Base-by-base conservation (phyloP, 1,284 basidiomycete genomes). In the Paramarasmius palmivorus region DNA sequence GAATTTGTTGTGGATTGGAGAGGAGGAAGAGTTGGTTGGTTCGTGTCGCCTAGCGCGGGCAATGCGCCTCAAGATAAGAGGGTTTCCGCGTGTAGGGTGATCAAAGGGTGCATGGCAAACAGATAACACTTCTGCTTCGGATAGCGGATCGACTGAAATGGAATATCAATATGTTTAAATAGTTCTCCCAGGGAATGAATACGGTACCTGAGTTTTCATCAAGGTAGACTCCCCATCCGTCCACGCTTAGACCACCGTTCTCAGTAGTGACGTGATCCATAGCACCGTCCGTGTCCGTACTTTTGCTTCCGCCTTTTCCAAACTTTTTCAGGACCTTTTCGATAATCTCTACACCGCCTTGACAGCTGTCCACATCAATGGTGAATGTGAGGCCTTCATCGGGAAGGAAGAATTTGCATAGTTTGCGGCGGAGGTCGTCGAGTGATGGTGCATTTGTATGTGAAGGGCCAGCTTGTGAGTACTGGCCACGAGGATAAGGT, bases 281-380 rank as follows among this genome's bases (percentile, higher is more conserved):
- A 50, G 68, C 67, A 34, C 74, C 74, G 39, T 79, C 78, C 2
- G 77, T 76, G 4, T 79, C 78, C 37, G 78, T 72, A 55, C 68
- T 74, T 61, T 77, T 79, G 3, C 70, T 58, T 25, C 74, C 74
- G 22, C 85, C 75, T 68, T 93, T 95, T 49, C 85, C 85, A 63
- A 95, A 91, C 69, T 98, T 98, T 67, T 84, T 90, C 56, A 98
- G 73, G 0, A 92, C 93, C 59, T 87, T 84, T 61, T 93, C 90
- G 47, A 97, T 76, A 1, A 97, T 83, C 62, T 97, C 93, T 1
- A 89, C 79, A 3, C 92, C 93, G 35, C 86, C 86, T 1, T 77
- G 76, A 63, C 90, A 94, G 44, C 88, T 84, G 1, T 84, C 81
- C 10, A 93, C 86, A 64, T 95, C 88, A 56, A 98, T 83, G 0